phyloP scores from a whole-genome alignment of 78 protist species.

The Dictyostelium firmibasis region DNA sequence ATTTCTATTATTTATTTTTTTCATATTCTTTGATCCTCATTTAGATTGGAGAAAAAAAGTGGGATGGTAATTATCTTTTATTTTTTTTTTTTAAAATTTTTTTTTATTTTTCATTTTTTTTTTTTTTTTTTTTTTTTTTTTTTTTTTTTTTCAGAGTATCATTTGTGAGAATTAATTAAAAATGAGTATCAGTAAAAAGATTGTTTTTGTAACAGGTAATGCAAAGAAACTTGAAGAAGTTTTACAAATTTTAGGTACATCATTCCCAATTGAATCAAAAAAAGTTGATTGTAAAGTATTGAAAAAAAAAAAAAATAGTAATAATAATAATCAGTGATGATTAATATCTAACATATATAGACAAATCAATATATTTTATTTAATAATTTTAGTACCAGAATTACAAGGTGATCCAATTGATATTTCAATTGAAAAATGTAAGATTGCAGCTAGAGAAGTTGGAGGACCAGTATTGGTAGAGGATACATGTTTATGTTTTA shows the following conservation, averaged over 20 bases:
- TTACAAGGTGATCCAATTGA: slow-evolving; percentile 97
- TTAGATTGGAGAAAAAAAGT: too few species aligned
- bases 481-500: slow-evolving; percentile 98
- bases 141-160: neutral
- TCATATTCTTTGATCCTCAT: too few species aligned
- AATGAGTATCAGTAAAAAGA: neutral
- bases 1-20: too few species aligned
- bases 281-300: slow-evolving; percentile 85
- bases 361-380: too few species aligned
- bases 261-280: slow-evolving; percentile 19
- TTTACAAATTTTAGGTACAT: slow-evolving; percentile 77
- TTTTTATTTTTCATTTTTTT: too few species aligned
- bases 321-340: neutral
- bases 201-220: slow-evolving; percentile 92
- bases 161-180: too few species aligned
- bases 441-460: slow-evolving; percentile 87
- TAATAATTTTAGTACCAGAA: slow-evolving; percentile 93
- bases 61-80: too few species aligned
- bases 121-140: too few species aligned
- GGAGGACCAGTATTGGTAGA: slow-evolving; percentile 94
- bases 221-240: slow-evolving; percentile 95
- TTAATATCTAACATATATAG: neutral
- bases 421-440: slow-evolving; percentile 88
- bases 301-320: neutral
- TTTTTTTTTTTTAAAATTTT: too few species aligned